Evolutionary conservation across 2,329 filamentous ascomycete species (phyloP).

Genomic region (Colletotrichum cuscutae): DNA sequence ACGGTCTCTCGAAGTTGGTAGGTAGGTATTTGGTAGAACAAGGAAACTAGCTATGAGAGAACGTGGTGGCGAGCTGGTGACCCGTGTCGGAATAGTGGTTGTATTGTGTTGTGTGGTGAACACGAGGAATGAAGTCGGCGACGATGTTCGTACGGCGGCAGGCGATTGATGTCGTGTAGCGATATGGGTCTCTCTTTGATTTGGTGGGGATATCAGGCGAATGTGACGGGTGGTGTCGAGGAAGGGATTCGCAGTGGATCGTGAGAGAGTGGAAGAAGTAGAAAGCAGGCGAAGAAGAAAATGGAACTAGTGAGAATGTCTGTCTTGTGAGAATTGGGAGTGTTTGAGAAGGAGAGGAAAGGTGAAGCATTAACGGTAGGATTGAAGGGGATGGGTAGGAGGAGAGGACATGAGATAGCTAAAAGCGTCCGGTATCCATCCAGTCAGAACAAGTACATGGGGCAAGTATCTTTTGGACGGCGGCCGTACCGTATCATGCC

Average conservation of each 20-base stretch:
- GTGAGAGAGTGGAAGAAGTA: background rate
- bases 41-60: background rate
- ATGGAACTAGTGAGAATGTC: background rate
- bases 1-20: background rate
- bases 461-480: slow-evolving; percentile 3
- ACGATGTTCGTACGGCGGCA: background rate
- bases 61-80: slow-evolving; percentile 5
- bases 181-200: background rate
- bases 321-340: slow-evolving; percentile 7
- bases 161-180: background rate
- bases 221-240: background rate
- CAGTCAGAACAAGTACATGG: background rate
- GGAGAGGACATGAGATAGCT: slow-evolving; percentile 30
- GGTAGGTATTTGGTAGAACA: background rate
- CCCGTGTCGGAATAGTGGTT: background rate
- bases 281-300: background rate
- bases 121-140: background rate
- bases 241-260: background rate
- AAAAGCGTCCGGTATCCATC: slow-evolving; percentile 16
- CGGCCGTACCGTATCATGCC: slow-evolving; percentile 8
- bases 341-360: slow-evolving; percentile 10
- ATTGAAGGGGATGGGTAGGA: slow-evolving; percentile 27
- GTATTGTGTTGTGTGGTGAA: background rate
- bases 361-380: slow-evolving; percentile 27
- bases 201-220: background rate